phyloP scores from a whole-genome alignment of 495 filamentous ascomycete species.

The Tuber calosporum region DNA sequence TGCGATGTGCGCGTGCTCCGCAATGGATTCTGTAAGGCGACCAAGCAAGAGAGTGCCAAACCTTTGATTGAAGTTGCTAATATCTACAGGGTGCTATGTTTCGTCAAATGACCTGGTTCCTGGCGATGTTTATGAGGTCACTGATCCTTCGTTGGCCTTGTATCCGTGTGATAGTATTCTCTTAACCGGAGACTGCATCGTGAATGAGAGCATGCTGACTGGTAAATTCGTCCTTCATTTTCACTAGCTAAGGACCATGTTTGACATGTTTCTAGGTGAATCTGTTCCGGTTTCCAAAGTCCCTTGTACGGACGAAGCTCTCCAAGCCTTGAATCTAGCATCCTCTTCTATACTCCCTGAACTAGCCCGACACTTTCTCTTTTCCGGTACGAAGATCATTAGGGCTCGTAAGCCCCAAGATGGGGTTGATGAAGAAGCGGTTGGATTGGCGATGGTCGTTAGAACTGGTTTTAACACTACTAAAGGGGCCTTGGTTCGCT shows the following conservation, averaged over 20 bases:
- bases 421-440: slow-evolving; percentile 75
- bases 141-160: slow-evolving; percentile 87
- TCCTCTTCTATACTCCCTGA: slow-evolving; percentile 71
- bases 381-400: slow-evolving; percentile 92
- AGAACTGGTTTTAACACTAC: slow-evolving; percentile 96
- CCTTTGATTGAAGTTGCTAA: slow-evolving; percentile 34
- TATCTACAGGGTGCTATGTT: slow-evolving; percentile 65
- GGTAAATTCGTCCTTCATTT: slow-evolving; percentile 46
- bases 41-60: slow-evolving; percentile 34
- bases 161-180: slow-evolving; percentile 91
- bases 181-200: slow-evolving; percentile 90
- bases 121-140: slow-evolving; percentile 94
- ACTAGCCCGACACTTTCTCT: slow-evolving; percentile 80
- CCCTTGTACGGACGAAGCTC: slow-evolving; percentile 74
- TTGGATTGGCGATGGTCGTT: slow-evolving; percentile 83
- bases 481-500: slow-evolving; percentile 89
- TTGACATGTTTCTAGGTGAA: slow-evolving; percentile 57
- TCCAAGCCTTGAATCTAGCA: slow-evolving; percentile 63
- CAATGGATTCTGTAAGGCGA: slow-evolving; percentile 74
- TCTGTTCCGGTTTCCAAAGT: slow-evolving; percentile 93
- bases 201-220: slow-evolving; percentile 99
- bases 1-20: slow-evolving; percentile 89
- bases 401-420: slow-evolving; percentile 82
- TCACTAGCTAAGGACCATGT: neutral
- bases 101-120: slow-evolving; percentile 83